Base-by-base conservation (phyloP, 208 protist genomes). In the Angomonas deanei region DNA sequence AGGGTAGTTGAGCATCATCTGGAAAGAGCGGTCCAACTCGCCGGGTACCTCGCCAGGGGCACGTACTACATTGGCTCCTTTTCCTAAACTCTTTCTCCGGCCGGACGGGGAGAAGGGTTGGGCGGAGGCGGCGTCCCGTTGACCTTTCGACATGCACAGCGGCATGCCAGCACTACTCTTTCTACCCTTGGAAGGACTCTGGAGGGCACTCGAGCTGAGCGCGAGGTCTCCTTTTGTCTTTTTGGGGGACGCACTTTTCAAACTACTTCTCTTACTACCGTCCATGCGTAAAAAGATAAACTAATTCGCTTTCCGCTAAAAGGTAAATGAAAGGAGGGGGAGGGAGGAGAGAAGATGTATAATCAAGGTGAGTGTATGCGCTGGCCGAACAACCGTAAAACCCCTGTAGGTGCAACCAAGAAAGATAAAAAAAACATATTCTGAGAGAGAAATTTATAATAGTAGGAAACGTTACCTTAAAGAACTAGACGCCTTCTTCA, bases 401-500 rank as follows among this genome's bases (percentile, higher is more conserved):
- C 32, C 11, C 4, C 4, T 33, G 27, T 4, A n/a, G 19, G 49
- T 8, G 19, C 26, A 8, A 27, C 48, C 48, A 13, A 23, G 19
- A 42, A 62, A 33, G 24, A 59, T 26, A 49, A 47, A 17, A 23
- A 58, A 57, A 50, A 17, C 15, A 21, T 30, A 28, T 33, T 23
- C 48, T 58, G 61, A 52, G 17, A 52, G 27, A 56, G 27, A 33
- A 56, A 24, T 6, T 53, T 5, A 53, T 28, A 53, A 53, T 24
- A 26, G 23, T 27, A 26, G 23, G 23, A 26, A 26, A n/a, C 19
- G 23, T 26, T 24, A 53, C n/a, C 23, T 28, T 17, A 15, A 21
- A 26, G 11, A 31, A 66, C 76, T 76, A 91, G 24, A 96, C 39
- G 23, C 86, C 90, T 60, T 93, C 90, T 53, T 93, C 86, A 63